Base-by-base conservation (phyloP, 1,139 yeast species). In the Magnusiomyces suaveolens region DNA sequence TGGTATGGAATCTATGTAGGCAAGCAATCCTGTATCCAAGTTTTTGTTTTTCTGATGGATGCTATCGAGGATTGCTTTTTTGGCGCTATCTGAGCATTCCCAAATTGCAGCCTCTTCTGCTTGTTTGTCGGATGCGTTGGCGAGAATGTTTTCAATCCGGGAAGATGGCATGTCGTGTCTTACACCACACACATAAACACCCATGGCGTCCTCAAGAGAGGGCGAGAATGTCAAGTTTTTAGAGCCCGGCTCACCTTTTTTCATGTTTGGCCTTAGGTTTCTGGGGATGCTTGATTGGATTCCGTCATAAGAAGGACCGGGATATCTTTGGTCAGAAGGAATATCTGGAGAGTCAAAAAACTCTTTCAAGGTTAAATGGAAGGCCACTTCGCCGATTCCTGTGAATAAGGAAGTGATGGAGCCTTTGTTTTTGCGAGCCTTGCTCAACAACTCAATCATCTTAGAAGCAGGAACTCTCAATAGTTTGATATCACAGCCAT, bases 261-360 rank as follows among this genome's bases (percentile, higher is more conserved):
- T 21, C 8, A 51, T 51, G 12, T 36, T 20, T 3, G 56, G 55
- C 10, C 58, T 48, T 52, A 56, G 38, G 46, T 56, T 56, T 25
- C 53, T 26, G 8, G 58, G 54, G 46, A 56, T 43, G 16, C 41
- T 4, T 26, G 29, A 36, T 6, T 2, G 20, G 16, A 50, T 21
- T 16, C 32, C 26, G 1, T 49, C 36, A 24, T 20, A 38, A 24
- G 23, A 10, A 21, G 4, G 6, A 6, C 33, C 47, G 20, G 33
- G 33, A n/a, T 44, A 44, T n/a, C 16, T 23, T 10, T 14, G n/a
- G n/a, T 20, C 14, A 12, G 29, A 24, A 10, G 54, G 44, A 21
- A 48, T 10, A 1, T 2, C 54, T 12, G 41, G 12, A 25, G 51
- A 39, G 6, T 38, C 3, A 36, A 12, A 6, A 29, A 3, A n/a